phyloP scores from a whole-genome alignment of 768 basidiomycete species.

The Vishniacozyma victoriae region DNA sequence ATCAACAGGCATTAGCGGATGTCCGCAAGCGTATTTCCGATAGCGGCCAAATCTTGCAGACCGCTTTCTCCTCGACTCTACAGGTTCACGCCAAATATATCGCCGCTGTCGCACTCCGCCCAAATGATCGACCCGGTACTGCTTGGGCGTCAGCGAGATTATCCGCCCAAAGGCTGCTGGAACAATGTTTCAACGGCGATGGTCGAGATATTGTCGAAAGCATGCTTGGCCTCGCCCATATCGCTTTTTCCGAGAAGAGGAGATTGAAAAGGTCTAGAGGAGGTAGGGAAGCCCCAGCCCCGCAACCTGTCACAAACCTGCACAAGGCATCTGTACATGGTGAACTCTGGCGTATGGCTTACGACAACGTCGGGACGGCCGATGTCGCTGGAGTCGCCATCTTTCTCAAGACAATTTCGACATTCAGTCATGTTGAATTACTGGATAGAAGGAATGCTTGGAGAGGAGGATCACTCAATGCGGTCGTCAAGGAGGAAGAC shows the following conservation, averaged over 20 bases:
- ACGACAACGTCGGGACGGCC: conserved; percentile 52
- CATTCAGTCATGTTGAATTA: conserved; percentile 62
- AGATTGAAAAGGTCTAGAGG: conserved; percentile 10
- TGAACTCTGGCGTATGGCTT: conserved; percentile 65
- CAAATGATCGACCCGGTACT: conserved; percentile 46
- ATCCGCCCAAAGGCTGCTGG: conserved; percentile 49
- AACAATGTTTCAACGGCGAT: conserved; percentile 44
- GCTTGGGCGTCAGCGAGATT: conserved; percentile 51
- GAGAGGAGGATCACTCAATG: conserved; percentile 27
- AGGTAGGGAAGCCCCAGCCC: conserved; percentile 1
- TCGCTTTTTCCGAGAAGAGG: conserved; percentile 30
- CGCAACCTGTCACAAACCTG: conserved; percentile 15
- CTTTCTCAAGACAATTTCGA: conserved; percentile 58
- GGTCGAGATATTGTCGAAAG: conserved; percentile 34
- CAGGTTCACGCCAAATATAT: conserved; percentile 56
- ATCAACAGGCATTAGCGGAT: conserved; percentile 14
- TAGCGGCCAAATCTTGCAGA: background rate
- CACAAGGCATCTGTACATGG: conserved; percentile 50
- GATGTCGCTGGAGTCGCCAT: conserved; percentile 60
- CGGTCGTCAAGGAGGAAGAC: conserved; percentile 30
- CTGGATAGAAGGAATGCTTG: conserved; percentile 49
- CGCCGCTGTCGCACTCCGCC: conserved; percentile 52
- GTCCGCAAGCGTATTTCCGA: conserved; percentile 17
- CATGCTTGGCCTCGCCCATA: conserved; percentile 25
- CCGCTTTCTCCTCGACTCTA: conserved; percentile 43